phyloP scores from a whole-genome alignment of 2,329 filamentous ascomycete species.

The Fusarium ambrosium region DNA sequence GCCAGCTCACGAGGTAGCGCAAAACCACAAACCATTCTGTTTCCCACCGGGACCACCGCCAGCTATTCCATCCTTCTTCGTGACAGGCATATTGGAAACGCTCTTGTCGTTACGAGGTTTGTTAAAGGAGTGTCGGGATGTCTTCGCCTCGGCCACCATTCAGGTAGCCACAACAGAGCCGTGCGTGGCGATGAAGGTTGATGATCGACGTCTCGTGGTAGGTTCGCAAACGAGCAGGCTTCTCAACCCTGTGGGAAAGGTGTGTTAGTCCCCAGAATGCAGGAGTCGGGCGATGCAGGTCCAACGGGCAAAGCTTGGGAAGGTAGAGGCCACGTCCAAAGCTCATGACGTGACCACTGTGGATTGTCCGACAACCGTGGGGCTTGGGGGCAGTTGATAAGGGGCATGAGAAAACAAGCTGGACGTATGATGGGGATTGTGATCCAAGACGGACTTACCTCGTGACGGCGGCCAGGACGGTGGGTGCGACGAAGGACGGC shows the following conservation, averaged over 20 bases:
- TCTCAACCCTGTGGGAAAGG: slow-evolving; percentile 19
- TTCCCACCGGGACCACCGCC: slow-evolving; percentile 50
- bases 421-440: slow-evolving; percentile 13
- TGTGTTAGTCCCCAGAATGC: slow-evolving; percentile 20
- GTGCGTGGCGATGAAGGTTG: slow-evolving; percentile 33
- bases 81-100: slow-evolving; percentile 52
- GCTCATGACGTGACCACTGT: slow-evolving; percentile 43
- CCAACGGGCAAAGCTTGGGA: slow-evolving; percentile 11
- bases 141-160: slow-evolving; percentile 43
- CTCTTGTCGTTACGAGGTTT: slow-evolving; percentile 41
- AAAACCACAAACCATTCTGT: slow-evolving; percentile 54
- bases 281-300: not conserved
- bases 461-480: slow-evolving; percentile 18
- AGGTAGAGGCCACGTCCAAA: slow-evolving; percentile 39
- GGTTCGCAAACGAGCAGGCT: slow-evolving; percentile 34
- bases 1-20: not conserved
- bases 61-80: slow-evolving; percentile 56
- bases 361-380: slow-evolving; percentile 32
- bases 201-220: slow-evolving; percentile 24
- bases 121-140: slow-evolving; percentile 41
- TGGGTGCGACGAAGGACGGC: slow-evolving; percentile 36
- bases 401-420: slow-evolving; percentile 14
- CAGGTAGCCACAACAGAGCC: slow-evolving; percentile 37
- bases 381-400: slow-evolving; percentile 25
- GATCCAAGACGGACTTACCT: slow-evolving; percentile 36